phyloP scores from a whole-genome alignment of 495 filamentous ascomycete species.

The Clavariopsis aquatica region DNA sequence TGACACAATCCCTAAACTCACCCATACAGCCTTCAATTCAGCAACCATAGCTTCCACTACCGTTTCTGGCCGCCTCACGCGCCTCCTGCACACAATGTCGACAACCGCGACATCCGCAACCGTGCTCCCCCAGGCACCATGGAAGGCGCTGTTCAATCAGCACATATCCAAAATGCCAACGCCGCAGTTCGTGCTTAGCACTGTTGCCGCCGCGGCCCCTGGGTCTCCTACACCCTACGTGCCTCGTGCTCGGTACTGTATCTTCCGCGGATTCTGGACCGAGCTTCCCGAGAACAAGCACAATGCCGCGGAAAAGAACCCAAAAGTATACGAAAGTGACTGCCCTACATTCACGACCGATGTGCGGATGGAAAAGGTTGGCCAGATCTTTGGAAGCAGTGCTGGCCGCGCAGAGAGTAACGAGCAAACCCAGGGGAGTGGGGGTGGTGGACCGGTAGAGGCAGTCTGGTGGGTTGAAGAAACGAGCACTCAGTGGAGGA shows the following conservation, averaged over 20 bases:
- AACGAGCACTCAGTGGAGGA: constrained; percentile 75
- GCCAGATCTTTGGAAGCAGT: constrained; percentile 60
- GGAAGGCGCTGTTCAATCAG: constrained; percentile 66
- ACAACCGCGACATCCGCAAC: constrained; percentile 27
- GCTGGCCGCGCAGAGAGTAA: constrained; percentile 39
- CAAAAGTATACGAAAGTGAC: constrained; percentile 68
- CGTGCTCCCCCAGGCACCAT: constrained; percentile 53
- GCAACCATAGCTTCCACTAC: constrained; percentile 34
- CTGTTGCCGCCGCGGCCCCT: constrained; percentile 54
- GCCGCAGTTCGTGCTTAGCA: constrained; percentile 72
- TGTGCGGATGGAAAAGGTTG: constrained; percentile 77
- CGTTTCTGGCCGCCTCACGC: constrained; percentile 25
- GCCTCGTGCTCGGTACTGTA: constrained; percentile 64
- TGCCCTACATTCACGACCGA: constrained; percentile 84
- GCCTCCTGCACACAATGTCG: constrained; percentile 34
- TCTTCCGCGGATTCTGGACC: constrained; percentile 83
- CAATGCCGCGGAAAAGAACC: constrained; percentile 66
- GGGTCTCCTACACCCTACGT: constrained; percentile 44
- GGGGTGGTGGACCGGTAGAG: constrained; percentile 72
- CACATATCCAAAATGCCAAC: constrained; percentile 62
- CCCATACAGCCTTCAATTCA: background rate
- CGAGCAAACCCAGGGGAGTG: constrained; percentile 52
- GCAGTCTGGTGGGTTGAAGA: constrained; percentile 80
- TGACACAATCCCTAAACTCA: constrained; percentile 11
- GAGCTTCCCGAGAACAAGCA: constrained; percentile 67